A percentile compares a stretch with the other conserved stretches of the same genome.
Evolutionary conservation across 1,284 basidiomycete genomes (phyloP).

Genomic region (Tilletia indica): DNA sequence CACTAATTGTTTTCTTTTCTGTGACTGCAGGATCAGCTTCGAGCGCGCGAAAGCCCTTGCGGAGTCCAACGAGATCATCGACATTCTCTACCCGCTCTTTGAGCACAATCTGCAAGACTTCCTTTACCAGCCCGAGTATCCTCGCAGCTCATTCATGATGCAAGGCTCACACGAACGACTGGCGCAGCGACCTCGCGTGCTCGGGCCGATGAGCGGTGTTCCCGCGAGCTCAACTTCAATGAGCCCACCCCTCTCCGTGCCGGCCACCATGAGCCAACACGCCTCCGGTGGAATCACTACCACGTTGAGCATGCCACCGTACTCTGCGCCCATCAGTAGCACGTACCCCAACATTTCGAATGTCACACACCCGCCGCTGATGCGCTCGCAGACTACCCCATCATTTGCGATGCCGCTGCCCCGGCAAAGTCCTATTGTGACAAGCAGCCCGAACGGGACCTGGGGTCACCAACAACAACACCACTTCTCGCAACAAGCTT

Average conservation of each 20-base stretch:
- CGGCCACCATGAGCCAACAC: slow-evolving; percentile 7
- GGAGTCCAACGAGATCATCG: slow-evolving; percentile 53
- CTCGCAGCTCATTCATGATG: neutral
- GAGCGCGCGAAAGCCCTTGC: slow-evolving; percentile 53
- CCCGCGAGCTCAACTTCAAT: slow-evolving; percentile 13
- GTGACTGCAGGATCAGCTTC: slow-evolving; percentile 42
- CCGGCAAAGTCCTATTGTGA: slow-evolving; percentile 11
- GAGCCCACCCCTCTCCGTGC: slow-evolving; percentile 15
- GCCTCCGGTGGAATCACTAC: neutral
- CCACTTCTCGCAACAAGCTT: neutral
- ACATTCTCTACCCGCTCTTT: slow-evolving; percentile 54
- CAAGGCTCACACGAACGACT: neutral
- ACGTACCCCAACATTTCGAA: slow-evolving; percentile 14
- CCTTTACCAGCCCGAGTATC: slow-evolving; percentile 51
- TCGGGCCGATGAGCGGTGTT: slow-evolving; percentile 10
- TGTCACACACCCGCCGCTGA: slow-evolving; percentile 9
- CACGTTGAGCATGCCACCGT: slow-evolving; percentile 12
- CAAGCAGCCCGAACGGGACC: slow-evolving; percentile 3
- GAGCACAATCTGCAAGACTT: slow-evolving; percentile 56
- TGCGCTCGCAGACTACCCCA: slow-evolving; percentile 15
- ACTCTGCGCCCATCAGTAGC: slow-evolving; percentile 9
- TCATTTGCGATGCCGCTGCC: slow-evolving; percentile 14
- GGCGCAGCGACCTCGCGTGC: slow-evolving; percentile 1
- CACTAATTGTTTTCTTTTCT: neutral
- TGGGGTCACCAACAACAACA: slow-evolving; percentile 13